phyloP scores from a whole-genome alignment of 2,329 filamentous ascomycete genomes.

The Parastagonospora avenae region DNA sequence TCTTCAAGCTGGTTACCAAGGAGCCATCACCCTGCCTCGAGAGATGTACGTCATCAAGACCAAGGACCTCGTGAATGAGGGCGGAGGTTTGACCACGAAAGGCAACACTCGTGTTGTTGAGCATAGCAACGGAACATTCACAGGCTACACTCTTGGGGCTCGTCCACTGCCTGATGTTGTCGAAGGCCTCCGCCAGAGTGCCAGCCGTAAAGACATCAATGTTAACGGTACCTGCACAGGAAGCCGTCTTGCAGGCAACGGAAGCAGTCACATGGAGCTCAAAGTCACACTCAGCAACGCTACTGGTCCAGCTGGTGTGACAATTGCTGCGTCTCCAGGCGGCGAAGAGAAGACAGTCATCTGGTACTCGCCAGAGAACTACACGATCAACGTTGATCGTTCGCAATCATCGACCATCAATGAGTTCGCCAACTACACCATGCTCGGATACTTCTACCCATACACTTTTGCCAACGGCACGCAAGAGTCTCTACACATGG shows the following conservation, averaged over 20 bases:
- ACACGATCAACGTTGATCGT: slow-evolving; percentile 54
- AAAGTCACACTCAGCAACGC: slow-evolving; percentile 47
- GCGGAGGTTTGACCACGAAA: slow-evolving; percentile 39
- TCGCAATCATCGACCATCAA: slow-evolving; percentile 49
- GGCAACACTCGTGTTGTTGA: slow-evolving; percentile 45
- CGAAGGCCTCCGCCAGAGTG: slow-evolving; percentile 41
- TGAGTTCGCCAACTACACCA: slow-evolving; percentile 51
- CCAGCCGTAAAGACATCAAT: slow-evolving; percentile 27
- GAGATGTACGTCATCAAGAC: slow-evolving; percentile 55
- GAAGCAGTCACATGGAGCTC: slow-evolving; percentile 49
- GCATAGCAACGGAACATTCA: slow-evolving; percentile 47
- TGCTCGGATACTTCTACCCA: slow-evolving; percentile 54
- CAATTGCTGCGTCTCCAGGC: slow-evolving; percentile 50
- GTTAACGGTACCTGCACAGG: slow-evolving; percentile 18
- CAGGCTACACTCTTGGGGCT: slow-evolving; percentile 52
- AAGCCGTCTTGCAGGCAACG: slow-evolving; percentile 33
- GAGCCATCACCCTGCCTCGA: slow-evolving; percentile 50
- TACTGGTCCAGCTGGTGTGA: slow-evolving; percentile 50
- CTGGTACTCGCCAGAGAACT: slow-evolving; percentile 52
- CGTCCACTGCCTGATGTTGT: slow-evolving; percentile 53
- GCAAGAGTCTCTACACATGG: slow-evolving; percentile 49
- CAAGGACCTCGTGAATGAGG: slow-evolving; percentile 43
- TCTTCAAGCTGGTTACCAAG: slow-evolving; percentile 52
- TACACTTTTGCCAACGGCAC: slow-evolving; percentile 47
- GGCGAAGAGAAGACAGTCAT: slow-evolving; percentile 53